Evolutionary conservation across 805 yeast genomes (phyloP), one percentile per base, ranked within the genome.

Genomic region (Myxozyma geophila): DNA sequence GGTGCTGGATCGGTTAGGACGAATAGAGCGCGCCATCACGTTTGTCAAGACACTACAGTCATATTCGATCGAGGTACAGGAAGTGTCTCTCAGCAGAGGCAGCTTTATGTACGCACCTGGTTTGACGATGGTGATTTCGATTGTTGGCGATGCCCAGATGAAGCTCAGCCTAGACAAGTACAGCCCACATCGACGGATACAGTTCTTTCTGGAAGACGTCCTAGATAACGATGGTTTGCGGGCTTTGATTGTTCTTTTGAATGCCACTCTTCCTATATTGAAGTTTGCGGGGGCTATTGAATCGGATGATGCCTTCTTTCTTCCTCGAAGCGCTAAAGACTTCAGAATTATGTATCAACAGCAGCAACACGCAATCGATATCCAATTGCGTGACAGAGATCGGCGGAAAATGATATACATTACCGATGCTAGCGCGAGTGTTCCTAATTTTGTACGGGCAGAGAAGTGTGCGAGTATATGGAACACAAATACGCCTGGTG

Each of bases 21-120:
- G 71, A 53, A 70, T 75, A 23, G 74, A 74, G 54, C 70, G 74
- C 12, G 70, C 75, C 39, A 74, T 75, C 19, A 67, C 69, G 65
- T 74, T 71, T 59, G 64, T 73, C 46, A 69, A 68, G 40, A 70
- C 72, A 36, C 59, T 75, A 52, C 71, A 71, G 63, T 59, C 71
- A n/a, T 61, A 66, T 58, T 48, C 62, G 2, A 64, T 75, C 33
- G 72, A 70, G 15, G 68, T 75, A 33, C 59, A 55, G 13, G 70
- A 71, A 21, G 74, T 75, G 2, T 70, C 76, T 28, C 70, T 75
- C 70, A 66, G 65, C 28, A 58, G 67, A 37, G 67, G 74, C 39
- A 60, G 66, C n/a, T 75, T 75, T 61, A 62, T 57, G n/a, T 73
- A 75, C 47, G 75, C 67, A 7, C 67, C 69, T 21, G 70, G 60